Base-by-base conservation (phyloP, 306 rosid genomes). In the Purshia tridentata region DNA sequence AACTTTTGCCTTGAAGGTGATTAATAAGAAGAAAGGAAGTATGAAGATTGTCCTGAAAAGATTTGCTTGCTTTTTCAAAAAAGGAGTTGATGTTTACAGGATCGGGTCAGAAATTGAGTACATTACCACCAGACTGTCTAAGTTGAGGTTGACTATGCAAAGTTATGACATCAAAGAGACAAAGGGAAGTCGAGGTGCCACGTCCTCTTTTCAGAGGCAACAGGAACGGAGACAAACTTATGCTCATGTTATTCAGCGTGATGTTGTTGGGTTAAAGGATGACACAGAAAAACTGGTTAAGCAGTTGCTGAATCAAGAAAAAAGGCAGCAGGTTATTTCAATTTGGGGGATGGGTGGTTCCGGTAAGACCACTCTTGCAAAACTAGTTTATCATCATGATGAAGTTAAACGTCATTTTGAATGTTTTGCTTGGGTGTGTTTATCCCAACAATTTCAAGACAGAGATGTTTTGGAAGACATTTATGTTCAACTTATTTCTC, bases 121-220 rank as follows among this genome's bases (percentile, higher is more conserved):
- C 8, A 75, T 87, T 19, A 72, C 76, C n/a, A 68, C 69, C 56
- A 75, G 8, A 56, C 52, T 87, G 51, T 56, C 78, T 37, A 78
- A 77, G 10, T 80, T 84, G 55, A 72, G 86, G 9, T 74, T 72
- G 54, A 72, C 67, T 58, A 41, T 82, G 40, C 78, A 82, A 39
- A 82, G 77, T 5, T 82, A 80, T 75, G 81, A 84, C 67, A 64
- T 86, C 53, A 74, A 15, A 12, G 65, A 80, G 2, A 74, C 61
- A 47, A 59, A 47, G 45, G 46, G 10, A 5, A 60, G 44, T 60
- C 46, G 9, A 53, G 82, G 69, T 37, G 63, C 64, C 6, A 62
- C 83, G 12, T 72, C 84, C 63, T 44, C 56, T n/a, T 20, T 11
- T 60, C 45, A 60, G 15, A 35, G 23, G 10, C 65, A 22, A 22